phyloP scores from a whole-genome alignment of 768 basidiomycete genomes.

The Mycena galopus region DNA sequence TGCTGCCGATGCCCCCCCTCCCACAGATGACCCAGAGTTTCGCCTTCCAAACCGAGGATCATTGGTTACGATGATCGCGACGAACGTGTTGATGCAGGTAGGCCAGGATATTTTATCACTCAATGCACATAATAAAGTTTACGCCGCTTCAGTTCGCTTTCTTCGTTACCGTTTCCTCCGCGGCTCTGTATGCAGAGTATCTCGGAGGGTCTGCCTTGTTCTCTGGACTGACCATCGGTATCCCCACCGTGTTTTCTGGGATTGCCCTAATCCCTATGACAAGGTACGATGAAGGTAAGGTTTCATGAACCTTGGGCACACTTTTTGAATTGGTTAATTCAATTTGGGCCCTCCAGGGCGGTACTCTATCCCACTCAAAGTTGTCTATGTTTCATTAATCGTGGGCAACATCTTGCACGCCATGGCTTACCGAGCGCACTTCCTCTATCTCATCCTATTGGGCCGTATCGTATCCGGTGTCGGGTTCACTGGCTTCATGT shows the following conservation, averaged over 20 bases:
- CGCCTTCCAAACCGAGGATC: conserved; percentile 62
- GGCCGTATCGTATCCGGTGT: conserved; percentile 62
- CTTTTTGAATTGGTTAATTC: too few relatives aligned
- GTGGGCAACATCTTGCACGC: conserved; percentile 73
- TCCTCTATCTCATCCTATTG: conserved; percentile 58
- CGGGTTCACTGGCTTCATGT: conserved; percentile 55
- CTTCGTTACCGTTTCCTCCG: conserved; percentile 78
- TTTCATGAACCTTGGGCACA: neutral
- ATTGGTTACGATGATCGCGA: conserved; percentile 55
- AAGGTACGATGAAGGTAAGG: conserved; percentile 65
- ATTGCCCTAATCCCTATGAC: conserved; percentile 68
- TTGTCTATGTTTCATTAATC: conserved; percentile 66
- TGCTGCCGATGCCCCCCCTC: neutral
- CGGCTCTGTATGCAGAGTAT: conserved; percentile 70
- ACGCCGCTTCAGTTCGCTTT: conserved; percentile 64
- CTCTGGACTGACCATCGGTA: conserved; percentile 76
- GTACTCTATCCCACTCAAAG: conserved; percentile 66
- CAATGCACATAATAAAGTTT: too few relatives aligned
- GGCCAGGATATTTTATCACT: too few relatives aligned
- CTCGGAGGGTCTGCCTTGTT: conserved; percentile 80
- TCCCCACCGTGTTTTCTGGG: conserved; percentile 74
- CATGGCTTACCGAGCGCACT: conserved; percentile 60
- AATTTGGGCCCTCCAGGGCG: conserved; percentile 53
- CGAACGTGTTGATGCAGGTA: conserved; percentile 64
- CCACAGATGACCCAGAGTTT: conserved; percentile 48